These are phyloP conservation scores for Groenewaldozyma salmanticensis DNA, from an alignment of 805 yeast genomes.

Conservation along the genomic window DNA sequence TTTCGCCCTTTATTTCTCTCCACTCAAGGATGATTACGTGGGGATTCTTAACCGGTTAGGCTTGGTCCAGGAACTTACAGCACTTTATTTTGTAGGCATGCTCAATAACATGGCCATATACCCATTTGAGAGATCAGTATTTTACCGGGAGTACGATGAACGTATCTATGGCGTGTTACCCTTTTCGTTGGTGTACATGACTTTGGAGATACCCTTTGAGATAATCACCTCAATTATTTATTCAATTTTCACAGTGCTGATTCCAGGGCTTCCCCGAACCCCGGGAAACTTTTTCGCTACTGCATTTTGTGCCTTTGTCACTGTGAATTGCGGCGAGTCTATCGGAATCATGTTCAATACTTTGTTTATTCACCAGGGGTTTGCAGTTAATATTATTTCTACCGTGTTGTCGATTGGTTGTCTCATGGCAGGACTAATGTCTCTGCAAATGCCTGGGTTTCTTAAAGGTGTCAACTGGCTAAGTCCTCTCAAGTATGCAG, in stretches of 20 bases:
- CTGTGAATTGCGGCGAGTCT: constrained; percentile 72
- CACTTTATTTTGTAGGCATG: constrained; percentile 71
- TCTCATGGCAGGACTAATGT: constrained; percentile 78
- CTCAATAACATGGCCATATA: constrained; percentile 67
- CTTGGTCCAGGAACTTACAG: constrained; percentile 60
- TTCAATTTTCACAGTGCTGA: constrained; percentile 54
- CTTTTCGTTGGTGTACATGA: constrained; percentile 50
- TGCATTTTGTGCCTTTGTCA: constrained; percentile 42
- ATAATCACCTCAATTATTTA: constrained; percentile 48
- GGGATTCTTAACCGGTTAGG: constrained; percentile 67
- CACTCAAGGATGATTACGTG: constrained; percentile 34
- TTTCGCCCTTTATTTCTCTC: constrained; percentile 59
- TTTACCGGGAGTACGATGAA: constrained; percentile 71
- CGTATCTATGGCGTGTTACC: constrained; percentile 56
- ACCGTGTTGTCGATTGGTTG: constrained; percentile 59
- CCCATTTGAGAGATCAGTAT: constrained; percentile 63
- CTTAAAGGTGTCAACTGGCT: constrained; percentile 62
- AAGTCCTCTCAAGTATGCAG: constrained; percentile 70
- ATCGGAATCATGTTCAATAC: constrained; percentile 76
- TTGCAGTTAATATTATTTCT: constrained; percentile 67
- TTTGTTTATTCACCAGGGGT: constrained; percentile 62
- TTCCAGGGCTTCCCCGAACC: constrained; percentile 62
- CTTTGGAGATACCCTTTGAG: constrained; percentile 63
- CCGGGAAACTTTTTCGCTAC: constrained; percentile 58
- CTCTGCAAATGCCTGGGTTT: constrained; percentile 62